Percentiles rank a stretch among this genome's conserved stretches.
phyloP scores from a whole-genome alignment of 176 grass and related monocot genomes.

The Hsuehochloa calcarea region DNA sequence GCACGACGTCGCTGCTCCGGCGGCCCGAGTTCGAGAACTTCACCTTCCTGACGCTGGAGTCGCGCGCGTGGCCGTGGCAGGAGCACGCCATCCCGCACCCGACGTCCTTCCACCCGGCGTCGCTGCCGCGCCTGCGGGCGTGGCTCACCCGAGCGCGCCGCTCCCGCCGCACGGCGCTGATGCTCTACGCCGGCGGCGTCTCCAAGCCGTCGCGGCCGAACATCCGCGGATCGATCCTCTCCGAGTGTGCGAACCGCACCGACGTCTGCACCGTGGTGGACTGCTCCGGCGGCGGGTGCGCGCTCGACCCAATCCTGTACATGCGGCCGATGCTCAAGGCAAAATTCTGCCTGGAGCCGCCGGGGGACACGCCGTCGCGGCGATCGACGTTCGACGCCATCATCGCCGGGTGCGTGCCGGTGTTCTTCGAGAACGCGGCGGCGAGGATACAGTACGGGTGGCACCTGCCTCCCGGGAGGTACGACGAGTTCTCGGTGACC shows the following conservation, averaged over 20 bases:
- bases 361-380: constrained; percentile 57
- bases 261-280: constrained; percentile 60
- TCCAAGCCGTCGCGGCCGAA: constrained; percentile 39
- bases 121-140: constrained; percentile 39
- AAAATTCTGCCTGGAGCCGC: constrained; percentile 65
- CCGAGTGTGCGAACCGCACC: constrained; percentile 49
- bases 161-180: constrained; percentile 32
- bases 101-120: constrained; percentile 56
- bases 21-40: constrained; percentile 49
- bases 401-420: constrained; percentile 61
- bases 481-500: constrained; percentile 62
- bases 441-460: constrained; percentile 63
- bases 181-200: constrained; percentile 54
- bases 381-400: constrained; percentile 70
- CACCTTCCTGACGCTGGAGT: constrained; percentile 43
- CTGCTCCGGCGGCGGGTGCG: constrained; percentile 52
- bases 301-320: constrained; percentile 47
- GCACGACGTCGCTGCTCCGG: constrained; percentile 50
- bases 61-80: constrained; percentile 56
- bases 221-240: constrained; percentile 57
- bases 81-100: constrained; percentile 55
- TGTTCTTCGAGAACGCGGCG: constrained; percentile 67
- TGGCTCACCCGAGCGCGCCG: constrained; percentile 55
- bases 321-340: constrained; percentile 54
- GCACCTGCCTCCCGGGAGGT: constrained; percentile 52